Evolutionary conservation across 768 basidiomycete genomes (phyloP).

Genomic region (Dendrothele bispora): DNA sequence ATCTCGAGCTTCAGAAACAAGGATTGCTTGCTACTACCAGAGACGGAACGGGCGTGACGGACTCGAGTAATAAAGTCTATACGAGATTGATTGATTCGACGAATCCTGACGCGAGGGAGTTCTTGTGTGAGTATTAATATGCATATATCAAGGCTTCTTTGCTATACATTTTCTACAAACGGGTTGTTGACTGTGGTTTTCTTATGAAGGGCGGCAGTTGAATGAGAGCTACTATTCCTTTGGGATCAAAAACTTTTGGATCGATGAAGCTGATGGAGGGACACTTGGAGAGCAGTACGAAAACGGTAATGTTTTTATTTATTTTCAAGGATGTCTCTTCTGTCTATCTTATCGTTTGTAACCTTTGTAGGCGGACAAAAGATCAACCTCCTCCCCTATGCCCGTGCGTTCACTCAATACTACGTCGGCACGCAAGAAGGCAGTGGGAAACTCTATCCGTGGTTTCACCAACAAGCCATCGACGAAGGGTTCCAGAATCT

Average conservation of each 20-base stretch:
- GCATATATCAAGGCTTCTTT: background rate
- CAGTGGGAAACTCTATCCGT: constrained; percentile 36
- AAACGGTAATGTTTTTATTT: constrained; percentile 34
- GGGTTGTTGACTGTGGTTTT: too few relatives aligned
- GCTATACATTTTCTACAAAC: too few relatives aligned
- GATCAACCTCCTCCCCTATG: constrained; percentile 29
- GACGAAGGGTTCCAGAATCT: constrained; percentile 35
- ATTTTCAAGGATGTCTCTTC: too few relatives aligned
- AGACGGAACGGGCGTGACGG: constrained; percentile 33
- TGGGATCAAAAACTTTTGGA: constrained; percentile 38
- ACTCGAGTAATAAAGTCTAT: constrained; percentile 35
- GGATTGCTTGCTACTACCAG: constrained; percentile 33
- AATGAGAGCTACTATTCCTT: constrained; percentile 37
- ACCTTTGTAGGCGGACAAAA: constrained; percentile 34
- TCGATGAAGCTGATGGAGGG: constrained; percentile 38
- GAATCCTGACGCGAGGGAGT: constrained; percentile 35
- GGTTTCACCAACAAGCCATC: constrained; percentile 38
- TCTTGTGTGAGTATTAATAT: constrained; percentile 25
- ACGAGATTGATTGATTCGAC: constrained; percentile 36
- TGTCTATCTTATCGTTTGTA: too few relatives aligned
- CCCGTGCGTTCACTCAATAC: constrained; percentile 33
- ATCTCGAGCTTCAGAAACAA: constrained; percentile 27
- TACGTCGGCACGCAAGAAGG: constrained; percentile 36
- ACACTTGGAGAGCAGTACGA: constrained; percentile 35
- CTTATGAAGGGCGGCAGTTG: constrained; percentile 34